Percentiles rank a stretch among this genome's conserved stretches.
Conservation (phyloP, 805 yeast species). For the Wickerhamomyces bisporus region DNA sequence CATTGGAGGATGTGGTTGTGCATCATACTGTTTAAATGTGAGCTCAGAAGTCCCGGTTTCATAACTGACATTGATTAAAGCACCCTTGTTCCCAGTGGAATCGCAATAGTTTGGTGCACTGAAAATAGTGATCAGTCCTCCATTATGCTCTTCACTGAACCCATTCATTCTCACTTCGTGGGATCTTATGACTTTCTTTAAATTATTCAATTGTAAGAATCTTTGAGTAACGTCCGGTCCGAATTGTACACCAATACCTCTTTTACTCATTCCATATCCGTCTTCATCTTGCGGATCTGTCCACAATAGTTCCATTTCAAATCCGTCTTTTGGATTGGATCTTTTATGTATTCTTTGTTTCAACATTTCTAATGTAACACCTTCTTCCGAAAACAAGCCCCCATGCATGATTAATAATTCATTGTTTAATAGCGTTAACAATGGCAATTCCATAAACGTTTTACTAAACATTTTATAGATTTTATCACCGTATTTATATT, state of each 20-base stretch:
- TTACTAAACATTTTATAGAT: conserved; percentile 80
- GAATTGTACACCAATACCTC: conserved; percentile 95
- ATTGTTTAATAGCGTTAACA: conserved; percentile 74
- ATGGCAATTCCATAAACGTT: conserved; percentile 80
- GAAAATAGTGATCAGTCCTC: conserved; percentile 86
- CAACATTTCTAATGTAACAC: conserved; percentile 67
- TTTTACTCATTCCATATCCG: conserved; percentile 83
- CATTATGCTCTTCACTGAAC: conserved; percentile 81
- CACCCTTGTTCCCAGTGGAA: conserved; percentile 85
- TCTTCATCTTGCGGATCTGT: conserved; percentile 82
- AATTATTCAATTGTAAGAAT: conserved; percentile 66
- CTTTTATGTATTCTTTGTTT: conserved; percentile 65
- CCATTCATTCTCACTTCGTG: conserved; percentile 96
- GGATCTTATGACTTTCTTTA: conserved; percentile 81
- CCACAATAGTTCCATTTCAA: conserved; percentile 96
- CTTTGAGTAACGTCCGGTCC: conserved; percentile 90
- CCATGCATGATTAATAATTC: conserved; percentile 92
- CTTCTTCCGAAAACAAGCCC: conserved; percentile 80
- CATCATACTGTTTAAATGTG: conserved; percentile 58
- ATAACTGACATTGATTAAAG: conserved; percentile 67
- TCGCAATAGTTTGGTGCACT: conserved; percentile 99
- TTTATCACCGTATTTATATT: conserved; percentile 77
- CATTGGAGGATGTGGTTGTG: conserved; percentile 85
- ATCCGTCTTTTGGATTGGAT: conserved; percentile 88
- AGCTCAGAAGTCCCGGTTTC: conserved; percentile 32